phyloP scores from a whole-genome alignment of 169 alveolate species.

The Plasmodium yoelii region DNA sequence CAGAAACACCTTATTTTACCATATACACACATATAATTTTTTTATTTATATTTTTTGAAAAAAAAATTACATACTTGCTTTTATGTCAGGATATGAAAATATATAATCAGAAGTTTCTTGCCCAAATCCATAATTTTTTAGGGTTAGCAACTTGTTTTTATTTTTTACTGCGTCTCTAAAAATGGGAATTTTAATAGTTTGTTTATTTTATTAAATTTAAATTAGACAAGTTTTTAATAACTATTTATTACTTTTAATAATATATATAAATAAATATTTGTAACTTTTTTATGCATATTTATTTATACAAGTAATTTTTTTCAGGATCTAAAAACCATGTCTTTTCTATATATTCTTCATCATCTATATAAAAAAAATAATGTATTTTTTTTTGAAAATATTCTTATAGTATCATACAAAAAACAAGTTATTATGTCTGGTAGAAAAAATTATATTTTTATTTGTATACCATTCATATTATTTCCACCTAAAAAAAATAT shows the following conservation, averaged over 20 bases:
- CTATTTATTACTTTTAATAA: neutral
- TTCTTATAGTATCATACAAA: neutral
- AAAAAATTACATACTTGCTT: constrained; percentile 33
- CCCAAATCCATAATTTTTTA: constrained; percentile 63
- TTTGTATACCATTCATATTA: neutral
- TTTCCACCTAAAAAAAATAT: constrained; percentile 8
- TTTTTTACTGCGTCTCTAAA: constrained; percentile 68
- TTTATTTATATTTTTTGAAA: too few species aligned
- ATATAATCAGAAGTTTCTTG: constrained; percentile 29
- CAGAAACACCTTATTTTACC: too few species aligned
- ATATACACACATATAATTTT: too few species aligned
- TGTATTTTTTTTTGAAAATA: neutral
- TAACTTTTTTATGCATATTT: neutral
- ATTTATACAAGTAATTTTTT: constrained; percentile 34
- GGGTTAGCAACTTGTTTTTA: constrained; percentile 47
- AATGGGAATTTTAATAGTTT: neutral
- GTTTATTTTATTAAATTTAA: too few species aligned
- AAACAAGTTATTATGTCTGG: neutral
- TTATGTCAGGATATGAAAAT: constrained; percentile 63
- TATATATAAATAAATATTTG: neutral
- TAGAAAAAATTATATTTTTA: neutral
- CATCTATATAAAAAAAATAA: constrained; percentile 5
- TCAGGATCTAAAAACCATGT: constrained; percentile 52
- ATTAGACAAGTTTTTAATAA: too few species aligned
- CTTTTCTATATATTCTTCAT: constrained; percentile 10